phyloP scores from a whole-genome alignment of 1,284 basidiomycete genomes.

The Trametes pubescens region DNA sequence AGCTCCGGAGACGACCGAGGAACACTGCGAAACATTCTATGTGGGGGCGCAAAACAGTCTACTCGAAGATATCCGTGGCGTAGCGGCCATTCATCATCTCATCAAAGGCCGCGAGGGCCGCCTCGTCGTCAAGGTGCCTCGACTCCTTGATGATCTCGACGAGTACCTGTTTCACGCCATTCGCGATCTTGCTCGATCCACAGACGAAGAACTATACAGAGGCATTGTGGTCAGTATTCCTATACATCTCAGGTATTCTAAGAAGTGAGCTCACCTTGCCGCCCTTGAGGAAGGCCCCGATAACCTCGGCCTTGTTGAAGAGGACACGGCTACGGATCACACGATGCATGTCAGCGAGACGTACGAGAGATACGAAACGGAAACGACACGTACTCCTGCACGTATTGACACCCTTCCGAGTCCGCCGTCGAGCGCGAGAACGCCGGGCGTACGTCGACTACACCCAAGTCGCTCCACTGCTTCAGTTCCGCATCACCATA shows the following conservation, averaged over 20 bases:
- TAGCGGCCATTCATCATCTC: constrained; percentile 47
- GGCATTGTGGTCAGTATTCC: not conserved
- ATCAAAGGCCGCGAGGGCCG: constrained; percentile 41
- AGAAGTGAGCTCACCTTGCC: constrained; percentile 53
- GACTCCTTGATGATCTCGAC: constrained; percentile 46
- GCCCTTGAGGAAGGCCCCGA: constrained; percentile 43
- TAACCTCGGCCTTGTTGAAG: constrained; percentile 50
- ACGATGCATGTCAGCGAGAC: not conserved
- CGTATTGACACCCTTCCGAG: constrained; percentile 53
- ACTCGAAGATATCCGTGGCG: constrained; percentile 54
- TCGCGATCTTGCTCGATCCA: constrained; percentile 49
- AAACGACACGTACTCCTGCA: constrained; percentile 51
- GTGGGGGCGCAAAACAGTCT: not conserved
- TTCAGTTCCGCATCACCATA: constrained; percentile 52
- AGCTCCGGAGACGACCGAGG: not conserved
- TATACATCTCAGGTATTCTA: too few relatives aligned
- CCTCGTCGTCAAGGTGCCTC: constrained; percentile 34
- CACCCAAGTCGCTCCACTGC: constrained; percentile 52
- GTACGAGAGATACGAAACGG: not conserved
- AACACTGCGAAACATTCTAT: too few relatives aligned
- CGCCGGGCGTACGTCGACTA: constrained; percentile 57
- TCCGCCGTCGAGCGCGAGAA: constrained; percentile 49
- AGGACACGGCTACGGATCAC: constrained; percentile 49
- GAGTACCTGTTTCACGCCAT: constrained; percentile 46
- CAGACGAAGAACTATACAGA: constrained; percentile 52